phyloP scores from a whole-genome alignment of 208 protist species.

The Acanthamoeba rhysodes region DNA sequence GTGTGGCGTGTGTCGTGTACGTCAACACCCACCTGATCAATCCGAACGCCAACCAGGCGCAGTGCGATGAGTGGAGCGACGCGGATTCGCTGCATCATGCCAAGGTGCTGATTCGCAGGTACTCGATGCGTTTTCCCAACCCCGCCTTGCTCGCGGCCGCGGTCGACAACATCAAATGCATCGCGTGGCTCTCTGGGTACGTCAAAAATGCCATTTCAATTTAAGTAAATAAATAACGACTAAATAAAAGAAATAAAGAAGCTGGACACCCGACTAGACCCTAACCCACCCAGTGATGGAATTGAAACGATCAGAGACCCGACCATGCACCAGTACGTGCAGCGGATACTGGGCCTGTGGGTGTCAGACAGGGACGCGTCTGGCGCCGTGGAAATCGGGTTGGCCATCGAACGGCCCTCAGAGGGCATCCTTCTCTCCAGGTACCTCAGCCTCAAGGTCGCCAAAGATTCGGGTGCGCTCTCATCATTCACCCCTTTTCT shows the following conservation, averaged over 20 bases:
- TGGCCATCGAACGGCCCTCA: background rate
- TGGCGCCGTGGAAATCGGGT: background rate
- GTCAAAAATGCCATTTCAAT: background rate
- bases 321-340: background rate
- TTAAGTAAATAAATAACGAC: too few relatives aligned
- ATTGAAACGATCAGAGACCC: background rate
- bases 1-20: background rate
- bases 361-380: background rate
- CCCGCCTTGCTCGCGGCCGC: background rate
- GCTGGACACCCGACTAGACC: too few relatives aligned
- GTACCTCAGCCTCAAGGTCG: background rate
- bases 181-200: constrained; percentile 28
- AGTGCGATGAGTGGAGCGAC: background rate
- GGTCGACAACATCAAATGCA: background rate
- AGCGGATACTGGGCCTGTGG: background rate
- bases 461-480: background rate
- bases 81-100: background rate
- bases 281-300: background rate
- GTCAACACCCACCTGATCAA: background rate
- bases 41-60: background rate
- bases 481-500: background rate
- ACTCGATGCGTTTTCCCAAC: background rate
- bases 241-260: background rate
- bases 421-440: background rate
- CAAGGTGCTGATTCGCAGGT: constrained; percentile 2